Conservation (phyloP, 257 asterid genomes). For the Salvia rosmarinus region DNA sequence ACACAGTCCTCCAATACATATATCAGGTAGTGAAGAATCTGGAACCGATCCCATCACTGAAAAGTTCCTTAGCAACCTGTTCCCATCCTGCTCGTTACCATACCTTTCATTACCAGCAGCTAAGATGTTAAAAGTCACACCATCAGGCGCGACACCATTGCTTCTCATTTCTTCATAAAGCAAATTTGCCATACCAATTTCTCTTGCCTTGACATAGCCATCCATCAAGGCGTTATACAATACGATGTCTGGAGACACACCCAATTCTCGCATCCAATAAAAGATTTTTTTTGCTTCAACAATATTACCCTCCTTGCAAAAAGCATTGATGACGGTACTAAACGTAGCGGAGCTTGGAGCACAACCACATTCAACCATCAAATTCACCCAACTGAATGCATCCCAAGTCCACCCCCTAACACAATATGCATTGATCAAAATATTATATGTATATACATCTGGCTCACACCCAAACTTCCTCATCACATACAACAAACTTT, state of each 20-base stretch:
- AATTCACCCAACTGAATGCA: conserved; percentile 57
- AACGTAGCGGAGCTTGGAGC: conserved; percentile 67
- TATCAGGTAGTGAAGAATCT: conserved; percentile 54
- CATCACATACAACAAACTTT: conserved; percentile 76
- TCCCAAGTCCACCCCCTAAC: conserved; percentile 66
- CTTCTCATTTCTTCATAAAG: conserved; percentile 77
- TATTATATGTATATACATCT: conserved; percentile 63
- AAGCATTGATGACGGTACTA: conserved; percentile 60
- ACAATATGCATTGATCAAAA: conserved; percentile 82
- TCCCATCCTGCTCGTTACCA: conserved; percentile 58
- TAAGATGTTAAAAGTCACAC: conserved; percentile 76
- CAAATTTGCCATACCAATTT: conserved; percentile 56
- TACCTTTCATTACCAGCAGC: conserved; percentile 80
- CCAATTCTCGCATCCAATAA: conserved; percentile 61
- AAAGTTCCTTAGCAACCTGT: conserved; percentile 54
- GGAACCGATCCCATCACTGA: conserved; percentile 46
- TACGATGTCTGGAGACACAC: conserved; percentile 56
- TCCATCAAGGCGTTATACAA: conserved; percentile 76
- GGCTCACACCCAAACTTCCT: conserved; percentile 75
- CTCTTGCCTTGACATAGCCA: conserved; percentile 87
- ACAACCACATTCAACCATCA: conserved; percentile 77
- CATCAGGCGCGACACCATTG: conserved; percentile 71
- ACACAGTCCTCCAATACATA: conserved; percentile 64
- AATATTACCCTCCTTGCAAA: conserved; percentile 86
- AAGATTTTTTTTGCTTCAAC: conserved; percentile 69